A percentile compares a stretch with the other conserved stretches of the same genome.
Evolutionary conservation across 176 grass and related monocot genomes (phyloP).

Genomic region (Carex cristatella): DNA sequence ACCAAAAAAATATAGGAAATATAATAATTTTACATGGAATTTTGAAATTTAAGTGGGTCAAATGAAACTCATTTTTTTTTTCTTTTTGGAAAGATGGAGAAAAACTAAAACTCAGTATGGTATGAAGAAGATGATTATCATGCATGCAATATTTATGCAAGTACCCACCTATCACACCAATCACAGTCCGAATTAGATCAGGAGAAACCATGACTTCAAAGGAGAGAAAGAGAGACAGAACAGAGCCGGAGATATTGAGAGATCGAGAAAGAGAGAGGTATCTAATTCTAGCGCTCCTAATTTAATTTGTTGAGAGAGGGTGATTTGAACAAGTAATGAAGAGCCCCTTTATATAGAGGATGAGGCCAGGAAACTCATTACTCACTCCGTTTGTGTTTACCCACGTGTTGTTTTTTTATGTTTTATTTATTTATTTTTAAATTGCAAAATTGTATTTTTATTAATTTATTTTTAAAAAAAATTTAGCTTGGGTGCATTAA

Average conservation of each 20-base stretch:
- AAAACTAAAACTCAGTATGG: neutral
- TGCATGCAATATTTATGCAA: neutral
- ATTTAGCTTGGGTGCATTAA: neutral
- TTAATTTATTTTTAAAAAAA: no score
- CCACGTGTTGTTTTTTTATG: neutral
- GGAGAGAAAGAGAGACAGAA: neutral
- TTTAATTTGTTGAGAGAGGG: neutral
- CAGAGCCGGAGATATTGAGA: no score
- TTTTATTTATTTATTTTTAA: neutral
- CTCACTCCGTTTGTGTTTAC: constrained; percentile 12
- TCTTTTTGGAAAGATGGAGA: neutral
- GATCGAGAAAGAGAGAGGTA: neutral
- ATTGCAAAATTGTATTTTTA: neutral
- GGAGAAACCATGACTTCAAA: constrained; percentile 43
- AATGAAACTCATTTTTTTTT: neutral
- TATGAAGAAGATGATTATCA: neutral
- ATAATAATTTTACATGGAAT: neutral
- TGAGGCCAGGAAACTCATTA: neutral
- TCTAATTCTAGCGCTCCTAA: no score
- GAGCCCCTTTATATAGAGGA: constrained; percentile 27
- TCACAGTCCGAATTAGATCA: constrained; percentile 57
- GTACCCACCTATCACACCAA: constrained; percentile 61
- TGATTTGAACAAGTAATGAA: neutral
- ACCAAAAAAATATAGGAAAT: neutral
- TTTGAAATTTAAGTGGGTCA: neutral